These are phyloP conservation scores for Mimosa pudica DNA, from an alignment of 306 rosid species.

Conservation along the genomic window DNA sequence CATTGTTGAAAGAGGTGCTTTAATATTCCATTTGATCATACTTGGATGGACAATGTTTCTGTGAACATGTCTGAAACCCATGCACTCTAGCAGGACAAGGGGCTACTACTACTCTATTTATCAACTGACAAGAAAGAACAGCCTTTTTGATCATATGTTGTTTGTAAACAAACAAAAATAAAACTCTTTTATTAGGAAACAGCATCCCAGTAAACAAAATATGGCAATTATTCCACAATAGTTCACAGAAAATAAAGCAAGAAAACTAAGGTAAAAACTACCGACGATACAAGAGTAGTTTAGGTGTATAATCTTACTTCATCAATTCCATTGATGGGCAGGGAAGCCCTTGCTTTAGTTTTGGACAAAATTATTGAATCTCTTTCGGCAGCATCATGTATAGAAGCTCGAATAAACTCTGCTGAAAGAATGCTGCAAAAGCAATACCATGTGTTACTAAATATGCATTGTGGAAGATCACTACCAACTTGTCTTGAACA, in stretches of 20 bases:
- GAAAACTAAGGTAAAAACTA: neutral
- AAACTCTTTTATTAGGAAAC: neutral
- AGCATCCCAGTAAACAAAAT: slow-evolving; percentile 2
- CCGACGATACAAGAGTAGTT: slow-evolving; percentile 1
- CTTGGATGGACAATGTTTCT: neutral
- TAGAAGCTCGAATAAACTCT: slow-evolving; percentile 83
- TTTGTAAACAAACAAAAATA: neutral
- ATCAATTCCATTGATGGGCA: slow-evolving; percentile 70
- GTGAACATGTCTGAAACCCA: slow-evolving; percentile 1
- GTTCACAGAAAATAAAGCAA: slow-evolving; percentile 22
- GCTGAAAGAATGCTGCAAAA: slow-evolving; percentile 97
- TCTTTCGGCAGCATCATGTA: slow-evolving; percentile 74
- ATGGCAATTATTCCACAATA: slow-evolving; percentile 16
- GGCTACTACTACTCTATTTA: slow-evolving; percentile 8
- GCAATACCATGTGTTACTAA: slow-evolving; percentile 53
- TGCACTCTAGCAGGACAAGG: slow-evolving; percentile 12
- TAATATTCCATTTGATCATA: slow-evolving; percentile 17
- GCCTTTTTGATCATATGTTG: slow-evolving; percentile 24
- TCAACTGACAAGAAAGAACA: slow-evolving; percentile 15
- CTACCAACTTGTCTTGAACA: slow-evolving; percentile 19
- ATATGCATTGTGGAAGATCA: slow-evolving; percentile 5
- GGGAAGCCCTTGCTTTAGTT: slow-evolving; percentile 78
- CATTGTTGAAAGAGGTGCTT: neutral
- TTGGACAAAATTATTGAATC: slow-evolving; percentile 71
- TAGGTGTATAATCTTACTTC: slow-evolving; percentile 59